phyloP scores from a whole-genome alignment of 805 yeast species.

The Brettanomyces anomalus region DNA sequence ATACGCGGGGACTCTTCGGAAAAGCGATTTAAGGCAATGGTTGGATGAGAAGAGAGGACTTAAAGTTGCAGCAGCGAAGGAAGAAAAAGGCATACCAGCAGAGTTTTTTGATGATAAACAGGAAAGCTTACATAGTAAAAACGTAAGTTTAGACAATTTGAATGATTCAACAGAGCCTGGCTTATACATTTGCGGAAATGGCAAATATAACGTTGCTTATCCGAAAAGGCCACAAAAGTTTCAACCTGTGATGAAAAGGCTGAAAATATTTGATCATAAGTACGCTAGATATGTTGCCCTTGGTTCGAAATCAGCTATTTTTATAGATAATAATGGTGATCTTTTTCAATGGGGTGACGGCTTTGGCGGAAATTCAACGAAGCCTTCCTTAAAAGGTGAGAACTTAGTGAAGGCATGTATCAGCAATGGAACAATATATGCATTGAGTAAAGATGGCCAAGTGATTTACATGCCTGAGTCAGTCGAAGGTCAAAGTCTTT shows the following conservation, averaged over 20 bases:
- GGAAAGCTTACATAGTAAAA: slow-evolving; percentile 9
- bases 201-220: slow-evolving; percentile 26
- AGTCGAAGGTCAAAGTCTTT: slow-evolving; percentile 12
- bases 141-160: slow-evolving; percentile 23
- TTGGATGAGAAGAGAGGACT: not conserved
- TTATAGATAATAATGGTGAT: slow-evolving; percentile 62
- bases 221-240: too few relatives aligned
- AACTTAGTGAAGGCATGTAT: slow-evolving; percentile 34
- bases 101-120: not conserved
- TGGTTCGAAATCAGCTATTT: slow-evolving; percentile 39
- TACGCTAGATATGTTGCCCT: slow-evolving; percentile 48
- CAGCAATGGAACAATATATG: slow-evolving; percentile 48
- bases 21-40: not conserved
- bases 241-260: slow-evolving; percentile 47
- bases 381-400: slow-evolving; percentile 37
- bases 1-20: not conserved
- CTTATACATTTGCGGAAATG: slow-evolving; percentile 57
- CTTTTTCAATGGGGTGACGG: slow-evolving; percentile 64
- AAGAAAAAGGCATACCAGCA: not conserved
- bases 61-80: too few relatives aligned
- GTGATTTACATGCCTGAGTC: slow-evolving; percentile 28
- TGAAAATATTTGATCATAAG: slow-evolving; percentile 55
- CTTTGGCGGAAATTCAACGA: slow-evolving; percentile 17
- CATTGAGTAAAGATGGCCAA: slow-evolving; percentile 39
- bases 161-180: slow-evolving; percentile 42